These are phyloP conservation scores for Furcasterigmium furcatum DNA, from an alignment of 2,329 filamentous ascomycete genomes.

Conservation along the genomic window DNA sequence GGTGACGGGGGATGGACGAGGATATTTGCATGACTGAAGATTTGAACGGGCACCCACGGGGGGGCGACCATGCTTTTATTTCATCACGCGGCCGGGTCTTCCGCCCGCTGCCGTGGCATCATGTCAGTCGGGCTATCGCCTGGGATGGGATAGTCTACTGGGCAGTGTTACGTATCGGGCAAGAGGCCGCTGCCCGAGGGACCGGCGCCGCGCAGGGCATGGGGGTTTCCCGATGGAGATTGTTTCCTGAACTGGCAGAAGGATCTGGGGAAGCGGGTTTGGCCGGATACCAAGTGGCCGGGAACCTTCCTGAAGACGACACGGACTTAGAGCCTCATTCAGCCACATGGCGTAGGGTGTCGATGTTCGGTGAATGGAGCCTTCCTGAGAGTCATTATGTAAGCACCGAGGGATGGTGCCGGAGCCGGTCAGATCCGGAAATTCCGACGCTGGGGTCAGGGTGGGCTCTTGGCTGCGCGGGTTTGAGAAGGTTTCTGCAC, in stretches of 20 bases:
- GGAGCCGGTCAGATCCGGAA: background rate
- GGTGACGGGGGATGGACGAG: too few relatives aligned
- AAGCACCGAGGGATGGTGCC: background rate
- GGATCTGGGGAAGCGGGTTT: background rate
- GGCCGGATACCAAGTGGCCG: too few relatives aligned
- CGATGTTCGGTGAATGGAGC: too few relatives aligned
- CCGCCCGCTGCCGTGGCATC: too few relatives aligned
- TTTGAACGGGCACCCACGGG: too few relatives aligned
- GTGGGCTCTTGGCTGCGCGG: conserved; percentile 33
- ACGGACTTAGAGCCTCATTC: too few relatives aligned
- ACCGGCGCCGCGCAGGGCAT: background rate
- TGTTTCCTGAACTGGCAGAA: background rate
- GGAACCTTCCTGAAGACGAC: too few relatives aligned
- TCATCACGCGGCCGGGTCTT: too few relatives aligned
- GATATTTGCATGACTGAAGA: too few relatives aligned
- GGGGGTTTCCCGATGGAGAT: background rate
- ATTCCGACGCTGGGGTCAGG: conserved; percentile 17
- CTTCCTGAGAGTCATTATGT: too few relatives aligned
- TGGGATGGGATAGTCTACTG: conserved; percentile 5
- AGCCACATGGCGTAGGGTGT: too few relatives aligned
- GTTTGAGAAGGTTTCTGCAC: conserved; percentile 50
- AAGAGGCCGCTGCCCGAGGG: background rate
- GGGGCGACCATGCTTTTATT: too few relatives aligned
- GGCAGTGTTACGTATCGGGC: conserved; percentile 3
- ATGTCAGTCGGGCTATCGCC: background rate